Conservation (phyloP, 1,284 basidiomycete genomes). For the Ustilago nuda region DNA sequence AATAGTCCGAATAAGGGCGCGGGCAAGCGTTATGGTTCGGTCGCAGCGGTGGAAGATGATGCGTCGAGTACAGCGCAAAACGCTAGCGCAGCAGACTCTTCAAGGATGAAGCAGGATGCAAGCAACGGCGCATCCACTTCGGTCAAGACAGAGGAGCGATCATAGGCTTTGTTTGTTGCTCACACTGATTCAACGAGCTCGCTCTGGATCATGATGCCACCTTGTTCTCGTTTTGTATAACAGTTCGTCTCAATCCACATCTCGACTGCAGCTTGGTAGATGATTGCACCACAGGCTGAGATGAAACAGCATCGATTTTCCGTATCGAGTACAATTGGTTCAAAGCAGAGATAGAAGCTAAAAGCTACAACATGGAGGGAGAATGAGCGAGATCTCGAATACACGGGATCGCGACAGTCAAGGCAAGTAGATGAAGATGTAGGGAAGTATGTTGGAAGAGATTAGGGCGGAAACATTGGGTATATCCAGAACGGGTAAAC, state of each 20-base stretch:
- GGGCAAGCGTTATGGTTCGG: background rate
- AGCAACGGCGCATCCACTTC: background rate
- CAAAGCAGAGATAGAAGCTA: background rate
- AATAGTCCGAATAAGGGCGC: slow-evolving; percentile 10
- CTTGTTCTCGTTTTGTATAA: background rate
- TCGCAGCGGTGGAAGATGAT: background rate
- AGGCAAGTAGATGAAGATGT: background rate
- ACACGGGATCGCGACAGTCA: background rate
- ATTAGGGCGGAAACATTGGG: slow-evolving; percentile 5
- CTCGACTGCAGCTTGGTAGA: background rate
- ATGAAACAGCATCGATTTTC: background rate
- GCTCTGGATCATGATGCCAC: background rate
- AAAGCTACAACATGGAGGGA: background rate
- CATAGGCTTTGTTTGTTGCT: background rate
- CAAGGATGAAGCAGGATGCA: background rate
- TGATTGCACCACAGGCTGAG: background rate
- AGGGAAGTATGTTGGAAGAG: background rate
- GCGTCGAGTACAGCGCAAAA: background rate
- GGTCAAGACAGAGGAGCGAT: slow-evolving; percentile 23
- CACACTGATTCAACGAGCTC: background rate
- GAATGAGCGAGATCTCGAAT: background rate
- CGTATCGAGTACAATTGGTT: slow-evolving; percentile 3
- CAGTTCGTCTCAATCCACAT: background rate
- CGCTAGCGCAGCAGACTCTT: background rate
- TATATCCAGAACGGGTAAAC: slow-evolving; percentile 18